A percentile compares a stretch with the other conserved stretches of the same genome.
These are phyloP conservation scores for Draba incana DNA, from an alignment of 345 rosid species.

Conservation along the genomic window DNA sequence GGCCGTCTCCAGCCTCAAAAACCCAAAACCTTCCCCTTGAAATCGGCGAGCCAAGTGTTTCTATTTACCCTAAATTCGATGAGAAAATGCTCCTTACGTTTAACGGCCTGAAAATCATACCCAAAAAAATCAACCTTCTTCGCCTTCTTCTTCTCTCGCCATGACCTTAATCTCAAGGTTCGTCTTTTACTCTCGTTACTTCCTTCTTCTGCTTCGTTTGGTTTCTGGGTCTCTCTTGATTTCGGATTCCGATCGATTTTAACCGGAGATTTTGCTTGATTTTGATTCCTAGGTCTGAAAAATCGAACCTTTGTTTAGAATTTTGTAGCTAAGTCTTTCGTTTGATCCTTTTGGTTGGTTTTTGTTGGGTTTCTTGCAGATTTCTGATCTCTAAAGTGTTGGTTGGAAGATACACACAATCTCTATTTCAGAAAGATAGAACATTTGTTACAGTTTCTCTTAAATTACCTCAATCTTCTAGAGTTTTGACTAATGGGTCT, in stretches of 20 bases:
- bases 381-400: constrained; percentile 48
- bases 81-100: constrained; percentile 32
- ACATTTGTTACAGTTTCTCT: constrained; percentile 49
- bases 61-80: not conserved
- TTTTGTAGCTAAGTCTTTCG: not conserved
- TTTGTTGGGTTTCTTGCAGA: constrained; percentile 48
- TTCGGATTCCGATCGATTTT: not conserved
- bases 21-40: constrained; percentile 28
- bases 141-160: constrained; percentile 24
- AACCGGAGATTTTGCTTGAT: not conserved
- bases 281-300: constrained; percentile 1
- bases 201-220: not conserved
- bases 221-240: not conserved
- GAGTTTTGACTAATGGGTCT: constrained; percentile 41
- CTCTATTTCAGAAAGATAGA: constrained; percentile 39
- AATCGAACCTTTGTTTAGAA: not conserved
- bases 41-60: constrained; percentile 12
- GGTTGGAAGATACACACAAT: constrained; percentile 45
- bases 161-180: constrained; percentile 43
- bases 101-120: constrained; percentile 1
- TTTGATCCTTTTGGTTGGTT: constrained; percentile 12
- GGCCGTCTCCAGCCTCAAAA: constrained; percentile 18
- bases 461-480: constrained; percentile 41
- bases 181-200: constrained; percentile 7
- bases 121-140: not conserved